Evolutionary conservation across 2,329 filamentous ascomycete genomes (phyloP), one percentile per base, ranked within the genome.

Genomic region (Aspergillus intermedius): DNA sequence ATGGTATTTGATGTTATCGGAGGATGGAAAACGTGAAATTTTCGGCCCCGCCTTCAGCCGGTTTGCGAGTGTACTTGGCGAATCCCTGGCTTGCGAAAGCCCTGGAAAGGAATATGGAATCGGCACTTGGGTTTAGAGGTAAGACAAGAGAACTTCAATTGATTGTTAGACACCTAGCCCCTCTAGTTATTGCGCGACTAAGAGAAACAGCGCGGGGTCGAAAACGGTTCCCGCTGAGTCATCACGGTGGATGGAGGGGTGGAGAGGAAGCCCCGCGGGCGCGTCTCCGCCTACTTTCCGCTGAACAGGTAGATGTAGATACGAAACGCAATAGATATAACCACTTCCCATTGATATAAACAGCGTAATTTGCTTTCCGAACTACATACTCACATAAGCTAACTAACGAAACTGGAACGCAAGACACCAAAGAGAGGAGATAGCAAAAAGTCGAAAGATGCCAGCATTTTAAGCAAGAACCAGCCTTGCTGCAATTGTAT

Each of bases 151-250:
- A 22, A 40, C 25, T 21, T 12, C n/a, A 40, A 21, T 19, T 40
- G 17, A 40, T 21, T 21, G 9, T 2, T 15, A 8, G 17, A 5
- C 21, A 19, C 19, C 37, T 19, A 4, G 9, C 21, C n/a, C 17
- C 10, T 40, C 37, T 40, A 21, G 17, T 40, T 15, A 17, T 37
- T 37, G 25, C 25, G 25, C 25, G 34, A 15, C 37, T 17, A 40
- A 22, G 42, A 32, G 23, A 40, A 22, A 34, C 42, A 40, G 23
- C 30, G 42, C 41, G 42, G 35, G 37, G 45, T 25, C 17, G 19
- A 47, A 42, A 35, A 44, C 32, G 8, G 49, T 34, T 42, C 30
- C 42, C 35, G 42, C 40, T 51, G 49, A 51, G 46, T 51, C 49
- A 51, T 30, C 49, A 12, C 17, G 40, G 39, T 22, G 9, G 10